Conservation (phyloP, 2,329 filamentous ascomycete genomes). For the Stagonosporopsis vannaccii region DNA sequence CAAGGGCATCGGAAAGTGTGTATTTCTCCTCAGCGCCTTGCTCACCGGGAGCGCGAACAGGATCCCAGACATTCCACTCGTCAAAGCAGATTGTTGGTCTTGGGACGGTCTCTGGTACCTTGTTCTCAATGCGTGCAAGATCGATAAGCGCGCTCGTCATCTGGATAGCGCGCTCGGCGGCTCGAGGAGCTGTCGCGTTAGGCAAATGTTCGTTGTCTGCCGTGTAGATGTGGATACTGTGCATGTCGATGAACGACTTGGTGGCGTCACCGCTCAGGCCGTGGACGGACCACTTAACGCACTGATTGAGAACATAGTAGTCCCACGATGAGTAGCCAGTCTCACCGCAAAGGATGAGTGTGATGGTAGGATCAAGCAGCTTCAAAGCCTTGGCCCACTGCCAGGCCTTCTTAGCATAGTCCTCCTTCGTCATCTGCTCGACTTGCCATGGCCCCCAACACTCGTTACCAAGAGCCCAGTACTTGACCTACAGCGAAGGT, state of each 20-base stretch:
- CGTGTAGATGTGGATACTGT: conserved; percentile 82
- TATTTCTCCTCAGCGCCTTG: conserved; percentile 74
- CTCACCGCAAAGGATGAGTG: conserved; percentile 77
- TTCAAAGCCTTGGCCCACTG: conserved; percentile 78
- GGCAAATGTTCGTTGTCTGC: conserved; percentile 57
- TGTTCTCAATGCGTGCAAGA: conserved; percentile 74
- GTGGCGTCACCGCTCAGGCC: conserved; percentile 57
- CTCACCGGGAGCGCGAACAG: conserved; percentile 72
- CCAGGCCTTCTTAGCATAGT: conserved; percentile 71
- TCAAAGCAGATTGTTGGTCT: conserved; percentile 79
- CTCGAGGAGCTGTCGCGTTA: conserved; percentile 64
- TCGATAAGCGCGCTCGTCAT: conserved; percentile 74
- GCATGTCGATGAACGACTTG: conserved; percentile 73
- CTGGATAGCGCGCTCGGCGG: conserved; percentile 77
- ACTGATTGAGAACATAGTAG: conserved; percentile 74
- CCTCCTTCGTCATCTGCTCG: conserved; percentile 72
- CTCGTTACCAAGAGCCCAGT: conserved; percentile 85
- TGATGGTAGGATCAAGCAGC: conserved; percentile 72
- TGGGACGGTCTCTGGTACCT: conserved; percentile 65
- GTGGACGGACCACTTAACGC: conserved; percentile 62
- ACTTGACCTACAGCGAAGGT: conserved; percentile 63
- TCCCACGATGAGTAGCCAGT: conserved; percentile 76
- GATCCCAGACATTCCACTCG: conserved; percentile 87
- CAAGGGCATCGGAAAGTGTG: conserved; percentile 76
- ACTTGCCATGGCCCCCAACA: conserved; percentile 73